Evolutionary conservation across 129 eudicot species (phyloP).

Genomic region (Saussurea involucrata): DNA sequence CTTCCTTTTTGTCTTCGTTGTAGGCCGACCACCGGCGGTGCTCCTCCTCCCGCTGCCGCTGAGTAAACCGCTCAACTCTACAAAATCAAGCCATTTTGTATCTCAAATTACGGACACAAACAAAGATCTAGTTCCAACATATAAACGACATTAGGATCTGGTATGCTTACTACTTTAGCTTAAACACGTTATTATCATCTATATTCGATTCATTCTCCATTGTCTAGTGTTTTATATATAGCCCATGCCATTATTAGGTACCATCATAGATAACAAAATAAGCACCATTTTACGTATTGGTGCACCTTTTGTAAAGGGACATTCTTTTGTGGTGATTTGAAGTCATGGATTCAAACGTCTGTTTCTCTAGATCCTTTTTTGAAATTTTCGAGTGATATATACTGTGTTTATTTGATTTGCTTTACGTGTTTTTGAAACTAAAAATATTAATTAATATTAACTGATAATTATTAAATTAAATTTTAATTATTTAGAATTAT

Average conservation of each 20-base stretch:
- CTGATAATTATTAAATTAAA: no score
- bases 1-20: background rate
- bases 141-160: background rate
- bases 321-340: background rate
- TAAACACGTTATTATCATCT: background rate
- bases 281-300: conserved; percentile 6
- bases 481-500: no score
- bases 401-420: background rate
- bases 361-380: no score
- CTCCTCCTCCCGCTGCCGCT: conserved; percentile 29
- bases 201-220: background rate
- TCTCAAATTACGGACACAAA: background rate
- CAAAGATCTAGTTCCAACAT: background rate
- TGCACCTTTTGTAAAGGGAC: background rate
- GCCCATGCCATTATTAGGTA: background rate
- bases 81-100: background rate
- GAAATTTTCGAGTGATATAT: background rate
- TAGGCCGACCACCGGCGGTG: conserved; percentile 69
- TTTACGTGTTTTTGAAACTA: background rate
- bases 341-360: background rate
- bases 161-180: background rate
- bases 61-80: conserved; percentile 5
- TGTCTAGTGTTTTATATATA: conserved; percentile 2
- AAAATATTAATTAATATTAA: no score
- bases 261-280: conserved; percentile 1